Percentiles rank a stretch among this genome's conserved stretches.
These are phyloP conservation scores for Posidonia australis DNA, from an alignment of 106 monocot species.

Conservation along the genomic window DNA sequence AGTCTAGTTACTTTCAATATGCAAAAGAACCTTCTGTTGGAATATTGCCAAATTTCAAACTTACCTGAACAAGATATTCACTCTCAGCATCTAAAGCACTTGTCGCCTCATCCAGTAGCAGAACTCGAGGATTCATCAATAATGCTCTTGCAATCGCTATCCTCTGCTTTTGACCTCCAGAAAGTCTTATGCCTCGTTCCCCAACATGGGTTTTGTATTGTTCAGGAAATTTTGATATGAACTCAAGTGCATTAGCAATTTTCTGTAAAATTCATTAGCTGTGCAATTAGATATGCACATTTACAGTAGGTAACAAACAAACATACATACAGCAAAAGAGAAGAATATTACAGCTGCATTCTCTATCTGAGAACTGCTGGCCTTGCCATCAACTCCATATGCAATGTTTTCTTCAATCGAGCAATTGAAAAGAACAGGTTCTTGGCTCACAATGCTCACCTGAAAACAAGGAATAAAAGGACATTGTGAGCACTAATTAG, in stretches of 20 bases:
- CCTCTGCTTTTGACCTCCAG: constrained; percentile 97
- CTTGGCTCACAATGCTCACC: constrained; percentile 99
- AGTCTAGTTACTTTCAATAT: neutral
- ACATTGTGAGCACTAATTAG: neutral
- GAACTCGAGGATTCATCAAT: constrained; percentile 63
- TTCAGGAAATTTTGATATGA: constrained; percentile 79
- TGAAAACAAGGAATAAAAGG: constrained; percentile 14
- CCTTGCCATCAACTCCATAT: constrained; percentile 75
- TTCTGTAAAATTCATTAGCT: constrained; percentile 34
- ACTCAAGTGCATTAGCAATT: constrained; percentile 99
- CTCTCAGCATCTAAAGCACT: constrained; percentile 96
- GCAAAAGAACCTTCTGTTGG: neutral
- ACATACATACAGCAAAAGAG: neutral
- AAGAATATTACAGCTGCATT: constrained; percentile 66
- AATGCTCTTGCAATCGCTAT: constrained; percentile 80
- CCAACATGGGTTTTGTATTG: constrained; percentile 76
- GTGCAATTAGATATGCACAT: neutral
- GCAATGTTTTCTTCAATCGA: constrained; percentile 95
- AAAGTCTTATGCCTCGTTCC: constrained; percentile 84
- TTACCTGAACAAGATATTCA: constrained; percentile 95
- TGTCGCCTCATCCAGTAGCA: constrained; percentile 66
- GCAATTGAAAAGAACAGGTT: constrained; percentile 89
- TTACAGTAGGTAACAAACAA: neutral
- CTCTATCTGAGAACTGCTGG: constrained; percentile 57
- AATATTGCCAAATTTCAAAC: neutral